Conservation (phyloP, 805 yeast genomes). For the Hagleromyces aurorensis region DNA sequence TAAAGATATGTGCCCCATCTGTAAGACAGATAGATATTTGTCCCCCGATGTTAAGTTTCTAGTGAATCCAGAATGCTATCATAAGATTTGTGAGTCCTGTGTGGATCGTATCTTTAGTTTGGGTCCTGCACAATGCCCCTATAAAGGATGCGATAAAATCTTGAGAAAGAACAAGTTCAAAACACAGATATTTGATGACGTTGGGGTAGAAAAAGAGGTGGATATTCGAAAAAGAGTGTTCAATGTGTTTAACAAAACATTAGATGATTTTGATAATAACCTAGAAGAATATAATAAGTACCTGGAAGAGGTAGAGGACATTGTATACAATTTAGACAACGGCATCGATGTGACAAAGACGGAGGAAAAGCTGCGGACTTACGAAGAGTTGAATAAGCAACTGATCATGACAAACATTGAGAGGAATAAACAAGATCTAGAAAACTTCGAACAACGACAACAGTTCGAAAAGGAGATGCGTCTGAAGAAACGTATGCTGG, state of each 20-base stretch:
- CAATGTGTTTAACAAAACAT: conserved; percentile 70
- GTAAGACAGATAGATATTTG: conserved; percentile 89
- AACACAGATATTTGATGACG: conserved; percentile 86
- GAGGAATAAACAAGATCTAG: conserved; percentile 62
- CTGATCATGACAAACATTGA: conserved; percentile 71
- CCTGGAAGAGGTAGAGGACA: conserved; percentile 75
- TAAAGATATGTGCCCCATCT: conserved; percentile 90
- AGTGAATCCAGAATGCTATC: conserved; percentile 96
- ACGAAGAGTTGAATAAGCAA: conserved; percentile 66
- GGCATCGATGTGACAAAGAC: conserved; percentile 62
- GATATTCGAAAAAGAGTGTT: conserved; percentile 78
- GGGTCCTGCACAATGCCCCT: conserved; percentile 97
- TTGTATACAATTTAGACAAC: conserved; percentile 67
- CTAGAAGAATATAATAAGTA: conserved; percentile 63
- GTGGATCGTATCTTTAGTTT: conserved; percentile 89
- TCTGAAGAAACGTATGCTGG: conserved; percentile 40
- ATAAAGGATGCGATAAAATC: conserved; percentile 80
- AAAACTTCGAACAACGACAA: conserved; percentile 52
- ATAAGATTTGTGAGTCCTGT: conserved; percentile 93
- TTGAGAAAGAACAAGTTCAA: conserved; percentile 85
- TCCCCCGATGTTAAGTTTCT: conserved; percentile 89
- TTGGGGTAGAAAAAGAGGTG: conserved; percentile 82
- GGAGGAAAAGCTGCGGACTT: conserved; percentile 55
- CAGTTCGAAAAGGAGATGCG: conserved; percentile 64
- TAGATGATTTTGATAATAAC: conserved; percentile 54